Evolutionary conservation across 1,139 yeast species (phyloP), one percentile per base, ranked within the genome.

Genomic region (Pichia sp.): DNA sequence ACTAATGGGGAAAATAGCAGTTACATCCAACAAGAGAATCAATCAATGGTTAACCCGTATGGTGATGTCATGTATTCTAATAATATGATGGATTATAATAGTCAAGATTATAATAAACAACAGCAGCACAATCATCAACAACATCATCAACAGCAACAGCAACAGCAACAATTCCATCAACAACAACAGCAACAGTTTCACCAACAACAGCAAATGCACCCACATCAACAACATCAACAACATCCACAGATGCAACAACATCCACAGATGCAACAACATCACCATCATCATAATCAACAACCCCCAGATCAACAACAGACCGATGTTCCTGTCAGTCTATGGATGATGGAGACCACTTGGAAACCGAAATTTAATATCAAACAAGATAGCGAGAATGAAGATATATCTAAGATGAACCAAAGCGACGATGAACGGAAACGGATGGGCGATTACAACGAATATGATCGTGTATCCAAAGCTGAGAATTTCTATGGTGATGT

Each of bases 111-210:
- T 24, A 7, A 24, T 24, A 24, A 24, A 24, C 27, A 24, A 24
- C 27, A 24, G 27, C 27, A 24, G 10, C 27, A 24, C 7, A n/a
- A n/a, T n/a, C n/a, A n/a, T n/a, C n/a, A n/a, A n/a, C n/a, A n/a
- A n/a, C n/a, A n/a, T n/a, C n/a, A 22, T 24, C 39, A 36, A 8
- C 71, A 75, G 46, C 76, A 76, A 44, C 76, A 73, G 51, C 71
- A 71, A 38, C 44, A 9, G 20, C 46, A 35, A 28, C 44, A 41
- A 48, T 22, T 42, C 15, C 19, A n/a, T 4, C 33, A n/a, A 19
- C 30, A 37, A 18, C 9, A 15, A 28, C 31, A 24, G 27, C 27
- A 24, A 24, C 27, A 24, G 10, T n/a, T n/a, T n/a, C n/a, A n/a
- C n/a, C n/a, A n/a, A n/a, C n/a, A n/a, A n/a, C n/a, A 24, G 27